These are phyloP conservation scores for Durusdinium trenchii DNA, from an alignment of 73 alveolate genomes.

Conservation along the genomic window DNA sequence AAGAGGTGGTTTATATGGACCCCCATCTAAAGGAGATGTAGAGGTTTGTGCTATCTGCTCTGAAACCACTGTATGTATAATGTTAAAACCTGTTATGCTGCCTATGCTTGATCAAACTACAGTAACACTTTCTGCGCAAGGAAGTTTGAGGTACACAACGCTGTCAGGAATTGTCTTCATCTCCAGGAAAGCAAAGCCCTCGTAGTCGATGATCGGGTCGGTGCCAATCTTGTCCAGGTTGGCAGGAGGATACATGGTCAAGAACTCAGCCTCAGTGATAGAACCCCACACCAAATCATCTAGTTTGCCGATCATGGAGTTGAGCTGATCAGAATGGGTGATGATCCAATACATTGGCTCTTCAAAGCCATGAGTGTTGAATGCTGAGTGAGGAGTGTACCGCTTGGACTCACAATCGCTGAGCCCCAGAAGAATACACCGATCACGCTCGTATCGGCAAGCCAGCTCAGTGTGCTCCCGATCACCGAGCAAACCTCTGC, in stretches of 20 bases:
- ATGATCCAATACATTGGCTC: slow-evolving; percentile 14
- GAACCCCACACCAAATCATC: background rate
- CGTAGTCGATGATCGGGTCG: slow-evolving; percentile 42
- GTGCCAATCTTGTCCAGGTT: background rate
- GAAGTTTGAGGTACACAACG: background rate
- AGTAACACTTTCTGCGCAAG: background rate
- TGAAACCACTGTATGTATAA: too few relatives aligned
- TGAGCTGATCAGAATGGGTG: background rate
- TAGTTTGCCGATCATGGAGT: background rate
- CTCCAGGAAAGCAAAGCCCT: slow-evolving; percentile 4
- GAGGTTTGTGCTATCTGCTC: too few relatives aligned
- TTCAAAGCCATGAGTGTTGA: slow-evolving; percentile 5
- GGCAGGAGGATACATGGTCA: slow-evolving; percentile 31
- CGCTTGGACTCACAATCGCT: slow-evolving; percentile 7
- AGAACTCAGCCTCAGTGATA: slow-evolving; percentile 12
- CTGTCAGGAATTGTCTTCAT: background rate
- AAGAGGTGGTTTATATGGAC: too few relatives aligned
- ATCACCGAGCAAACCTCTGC: slow-evolving; percentile 20
- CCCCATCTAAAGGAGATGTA: too few relatives aligned
- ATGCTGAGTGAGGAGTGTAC: slow-evolving; percentile 6
- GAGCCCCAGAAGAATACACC: slow-evolving; percentile 35
- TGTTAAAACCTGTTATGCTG: background rate
- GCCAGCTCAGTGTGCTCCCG: slow-evolving; percentile 37
- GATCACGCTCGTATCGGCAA: slow-evolving; percentile 19
- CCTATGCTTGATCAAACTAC: background rate